phyloP scores from a whole-genome alignment of 169 alveolate genomes.

The Plasmodium vinckei region DNA sequence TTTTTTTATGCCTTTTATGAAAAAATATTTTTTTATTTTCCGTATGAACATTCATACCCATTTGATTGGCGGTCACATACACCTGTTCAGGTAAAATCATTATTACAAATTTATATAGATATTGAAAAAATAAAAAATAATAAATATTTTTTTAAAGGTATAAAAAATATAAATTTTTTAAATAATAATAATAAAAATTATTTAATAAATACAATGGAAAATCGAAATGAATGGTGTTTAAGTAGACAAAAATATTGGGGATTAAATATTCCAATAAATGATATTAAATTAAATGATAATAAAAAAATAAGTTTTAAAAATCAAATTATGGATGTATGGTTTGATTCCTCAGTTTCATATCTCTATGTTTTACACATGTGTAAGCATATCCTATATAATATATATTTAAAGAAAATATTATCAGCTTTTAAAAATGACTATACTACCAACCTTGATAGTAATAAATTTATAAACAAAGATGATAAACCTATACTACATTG shows the following conservation, averaged over 20 bases:
- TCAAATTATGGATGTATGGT: slow-evolving; percentile 90
- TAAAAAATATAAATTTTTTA: slow-evolving; percentile 75
- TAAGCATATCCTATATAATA: slow-evolving; percentile 47
- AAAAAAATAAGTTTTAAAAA: slow-evolving; percentile 33
- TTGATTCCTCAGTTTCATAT: slow-evolving; percentile 89
- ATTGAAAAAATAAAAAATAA: slow-evolving; percentile 53
- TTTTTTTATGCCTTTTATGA: slow-evolving; percentile 63
- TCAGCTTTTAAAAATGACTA: neutral
- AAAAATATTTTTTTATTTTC: slow-evolving; percentile 56
- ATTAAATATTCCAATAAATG: slow-evolving; percentile 79
- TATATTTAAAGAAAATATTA: slow-evolving; percentile 20
- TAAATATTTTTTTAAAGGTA: slow-evolving; percentile 22
- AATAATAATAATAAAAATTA: slow-evolving; percentile 70
- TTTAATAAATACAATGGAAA: slow-evolving; percentile 75
- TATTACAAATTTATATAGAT: slow-evolving; percentile 66
- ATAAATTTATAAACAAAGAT: neutral
- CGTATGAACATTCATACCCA: slow-evolving; percentile 67
- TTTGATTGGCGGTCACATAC: slow-evolving; percentile 75
- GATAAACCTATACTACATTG: neutral
- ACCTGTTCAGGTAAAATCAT: slow-evolving; percentile 56
- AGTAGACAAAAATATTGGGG: slow-evolving; percentile 91
- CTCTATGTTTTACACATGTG: slow-evolving; percentile 47
- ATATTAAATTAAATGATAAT: slow-evolving; percentile 5
- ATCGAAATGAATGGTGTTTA: slow-evolving; percentile 88
- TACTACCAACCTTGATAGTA: neutral